Base-by-base conservation (phyloP, 1,284 basidiomycete genomes). In the Ceratobasidium sp. region DNA sequence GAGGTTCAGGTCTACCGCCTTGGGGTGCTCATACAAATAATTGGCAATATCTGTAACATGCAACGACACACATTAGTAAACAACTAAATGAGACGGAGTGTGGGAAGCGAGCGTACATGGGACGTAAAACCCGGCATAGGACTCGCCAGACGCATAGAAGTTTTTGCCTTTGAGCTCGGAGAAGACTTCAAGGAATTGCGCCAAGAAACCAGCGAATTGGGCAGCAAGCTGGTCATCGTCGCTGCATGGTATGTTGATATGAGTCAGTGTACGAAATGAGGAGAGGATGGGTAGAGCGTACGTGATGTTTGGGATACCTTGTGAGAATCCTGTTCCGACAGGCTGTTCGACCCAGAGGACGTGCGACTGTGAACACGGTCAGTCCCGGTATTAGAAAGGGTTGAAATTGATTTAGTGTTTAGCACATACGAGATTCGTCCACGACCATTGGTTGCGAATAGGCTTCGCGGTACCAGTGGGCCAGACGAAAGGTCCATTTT, bases 291-390 rank as follows among this genome's bases (percentile, higher is more conserved):
- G 61, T 73, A 75, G 80, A 74, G 89, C 89, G 7, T 50, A 67
- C 72, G 77, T 83, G 73, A 89, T 89, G 73, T 89, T 87, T 0
- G 91, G 90, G 8, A 77, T 84, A 5, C 94, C 94, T 76, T 89
- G 88, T 0, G 90, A 90, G 79, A 90, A 95, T 1, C 94, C 94
- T 0, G 91, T 93, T 7, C 91, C 91, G 30, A 94, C 88, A 0
- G 94, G 94, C 77, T 95, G 94, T 77, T 96, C 93, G 6, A 95
- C 86, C 85, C 87, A 95, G 16, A 94, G 81, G n/a, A 94, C 82
- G 74, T 89, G 91, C 1, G 90, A 91, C 32, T 58, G 6, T 23
- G 38, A 28, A 52, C 6, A 5, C 11, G 21, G 47, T 7, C 35
- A 35, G 7, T 63, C 41, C 11, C 35, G 8, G 38, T 30, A 23